A percentile compares a stretch with the other conserved stretches of the same genome.
Conservation (phyloP, 768 basidiomycete genomes). For the Lactarius hatsudake region DNA sequence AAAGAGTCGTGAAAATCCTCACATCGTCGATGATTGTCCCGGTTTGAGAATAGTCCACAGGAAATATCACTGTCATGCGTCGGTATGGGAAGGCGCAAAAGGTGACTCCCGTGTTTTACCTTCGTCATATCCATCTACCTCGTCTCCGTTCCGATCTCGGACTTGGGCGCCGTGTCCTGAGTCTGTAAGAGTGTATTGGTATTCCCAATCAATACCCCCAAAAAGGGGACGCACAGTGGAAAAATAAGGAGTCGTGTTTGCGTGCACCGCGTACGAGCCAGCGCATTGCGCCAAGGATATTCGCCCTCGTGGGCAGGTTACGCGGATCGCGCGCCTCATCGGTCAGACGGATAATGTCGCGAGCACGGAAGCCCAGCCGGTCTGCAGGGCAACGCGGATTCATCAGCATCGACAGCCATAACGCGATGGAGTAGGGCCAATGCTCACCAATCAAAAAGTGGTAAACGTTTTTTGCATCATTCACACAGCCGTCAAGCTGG, state of each 20-base stretch:
- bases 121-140: slow-evolving; percentile 42
- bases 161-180: slow-evolving; percentile 53
- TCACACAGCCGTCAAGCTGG: slow-evolving; percentile 46
- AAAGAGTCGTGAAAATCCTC: slow-evolving; percentile 24
- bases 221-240: slow-evolving; percentile 34
- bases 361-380: slow-evolving; percentile 40
- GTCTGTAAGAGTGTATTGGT: slow-evolving; percentile 23
- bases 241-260: slow-evolving; percentile 45
- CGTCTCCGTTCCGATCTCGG: slow-evolving; percentile 40
- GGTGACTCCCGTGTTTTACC: slow-evolving; percentile 12
- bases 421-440: too few species aligned
- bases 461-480: slow-evolving; percentile 47
- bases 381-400: slow-evolving; percentile 27
- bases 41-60: slow-evolving; percentile 44
- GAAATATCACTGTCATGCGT: slow-evolving; percentile 41
- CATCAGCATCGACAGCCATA: not conserved
- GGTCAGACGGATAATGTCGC: slow-evolving; percentile 49
- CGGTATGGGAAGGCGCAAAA: not conserved
- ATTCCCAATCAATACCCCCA: not conserved
- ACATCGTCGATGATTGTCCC: slow-evolving; percentile 52
- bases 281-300: slow-evolving; percentile 49
- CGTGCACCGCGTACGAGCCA: slow-evolving; percentile 50
- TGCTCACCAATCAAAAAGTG: slow-evolving; percentile 37
- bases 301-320: slow-evolving; percentile 43
- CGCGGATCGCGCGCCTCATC: slow-evolving; percentile 41